Evolutionary conservation across 106 monocot genomes (phyloP).

Genomic region (Dactylorhiza incarnata): DNA sequence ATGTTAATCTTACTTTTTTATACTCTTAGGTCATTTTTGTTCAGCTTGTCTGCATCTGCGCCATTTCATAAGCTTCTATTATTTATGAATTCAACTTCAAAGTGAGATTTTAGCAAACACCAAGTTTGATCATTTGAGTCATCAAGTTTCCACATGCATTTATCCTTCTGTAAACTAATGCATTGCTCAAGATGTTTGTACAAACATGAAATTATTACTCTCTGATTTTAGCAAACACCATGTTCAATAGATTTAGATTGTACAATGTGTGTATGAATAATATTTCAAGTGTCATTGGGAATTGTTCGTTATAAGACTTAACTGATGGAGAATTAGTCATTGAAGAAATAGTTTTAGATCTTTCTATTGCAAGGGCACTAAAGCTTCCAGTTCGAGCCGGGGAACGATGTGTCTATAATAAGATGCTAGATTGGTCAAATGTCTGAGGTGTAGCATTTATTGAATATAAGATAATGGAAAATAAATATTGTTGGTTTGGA

Average conservation of each 20-base stretch:
- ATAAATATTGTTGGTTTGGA: neutral
- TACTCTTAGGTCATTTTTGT: neutral
- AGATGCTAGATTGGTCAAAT: neutral
- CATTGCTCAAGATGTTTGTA: neutral
- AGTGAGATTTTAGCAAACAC: neutral
- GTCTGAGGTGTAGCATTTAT: neutral
- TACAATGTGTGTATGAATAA: neutral
- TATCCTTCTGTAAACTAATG: neutral
- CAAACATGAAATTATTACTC: neutral
- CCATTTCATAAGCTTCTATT: neutral
- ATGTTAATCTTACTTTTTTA: too few species aligned
- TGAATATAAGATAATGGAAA: neutral
- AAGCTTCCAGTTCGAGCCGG: neutral
- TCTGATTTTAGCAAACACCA: neutral
- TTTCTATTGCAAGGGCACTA: neutral
- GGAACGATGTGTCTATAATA: neutral
- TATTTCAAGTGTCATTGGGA: neutral
- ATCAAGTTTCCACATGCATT: neutral
- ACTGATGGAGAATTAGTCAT: neutral
- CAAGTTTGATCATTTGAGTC: neutral
- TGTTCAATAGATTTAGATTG: neutral
- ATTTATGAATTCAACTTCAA: neutral
- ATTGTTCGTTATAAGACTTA: neutral
- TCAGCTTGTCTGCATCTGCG: neutral
- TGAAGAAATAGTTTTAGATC: neutral